Base-by-base conservation (phyloP, 108 stramenopile genomes). In the Chaetoceros muelleri region DNA sequence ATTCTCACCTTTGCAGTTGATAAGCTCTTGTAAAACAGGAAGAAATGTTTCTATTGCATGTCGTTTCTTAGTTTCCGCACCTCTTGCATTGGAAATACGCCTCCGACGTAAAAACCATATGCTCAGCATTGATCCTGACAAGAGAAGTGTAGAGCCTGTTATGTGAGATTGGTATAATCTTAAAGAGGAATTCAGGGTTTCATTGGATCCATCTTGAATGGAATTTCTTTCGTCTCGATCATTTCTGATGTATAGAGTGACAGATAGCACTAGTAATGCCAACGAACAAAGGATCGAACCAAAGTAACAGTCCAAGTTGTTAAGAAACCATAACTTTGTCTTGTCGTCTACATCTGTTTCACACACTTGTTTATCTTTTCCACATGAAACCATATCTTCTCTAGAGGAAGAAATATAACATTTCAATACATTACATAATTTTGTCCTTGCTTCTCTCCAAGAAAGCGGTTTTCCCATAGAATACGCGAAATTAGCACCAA, bases 41-140 rank as follows among this genome's bases (percentile, higher is more conserved):
- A 81, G 51, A 52, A 76, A 81, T 46, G 46, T 61, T 16, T 44
- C 40, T 3, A 81, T 66, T 48, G 68, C 58, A 24, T 68, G 53
- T 49, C 72, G 65, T 52, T 78, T 74, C 53, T 64, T 31, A 44
- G 51, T 60, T 17, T 75, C 71, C 8, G 24, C 60, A 23, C 72
- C 76, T 52, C 65, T 55, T 16, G 34, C 49, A 40, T 29, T 57
- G 21, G 73, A 60, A 21, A 51, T 51, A 22, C 62, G 56, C 28
- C 70, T 57, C 25, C 74, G 30, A 1, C 48, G 46, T 45, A 74
- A 31, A 13, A 78, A 48, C 61, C 54, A 71, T 2, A 74, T 7
- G 46, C 63, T 76, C 13, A 69, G 17, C 0, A 69, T 17, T 21
- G 46, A 60, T 30, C 70, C 73, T 22, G 28, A 30, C 5, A 74